These are phyloP conservation scores for Pilobolus umbonatus DNA, from an alignment of 192 early-diverging fungal genomes.

Conservation along the genomic window DNA sequence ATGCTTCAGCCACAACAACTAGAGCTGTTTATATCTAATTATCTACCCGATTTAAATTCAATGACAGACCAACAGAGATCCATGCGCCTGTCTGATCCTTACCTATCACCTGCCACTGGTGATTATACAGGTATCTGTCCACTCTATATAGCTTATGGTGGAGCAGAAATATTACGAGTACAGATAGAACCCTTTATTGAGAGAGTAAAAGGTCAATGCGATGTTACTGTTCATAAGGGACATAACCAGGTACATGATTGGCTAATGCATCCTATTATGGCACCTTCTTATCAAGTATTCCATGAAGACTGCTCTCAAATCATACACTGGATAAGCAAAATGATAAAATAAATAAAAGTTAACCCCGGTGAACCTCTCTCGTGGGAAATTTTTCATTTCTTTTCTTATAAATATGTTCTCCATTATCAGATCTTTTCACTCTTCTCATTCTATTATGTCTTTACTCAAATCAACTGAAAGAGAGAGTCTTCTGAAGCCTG, in stretches of 20 bases:
- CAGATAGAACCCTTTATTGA: slow-evolving; percentile 2
- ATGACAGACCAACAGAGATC: neutral
- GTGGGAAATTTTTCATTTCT: no score
- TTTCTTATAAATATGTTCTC: no score
- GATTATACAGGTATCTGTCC: neutral
- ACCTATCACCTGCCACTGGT: slow-evolving; percentile 9
- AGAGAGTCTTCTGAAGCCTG: slow-evolving; percentile 26
- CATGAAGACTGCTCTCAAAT: no score
- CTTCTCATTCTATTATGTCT: no score
- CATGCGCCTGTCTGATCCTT: neutral
- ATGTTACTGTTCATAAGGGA: neutral
- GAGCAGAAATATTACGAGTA: neutral
- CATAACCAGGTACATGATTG: neutral
- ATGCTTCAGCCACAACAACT: neutral
- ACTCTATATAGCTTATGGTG: slow-evolving; percentile 12
- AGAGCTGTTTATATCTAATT: neutral
- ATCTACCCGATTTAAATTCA: slow-evolving; percentile 4
- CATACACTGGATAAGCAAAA: no score
- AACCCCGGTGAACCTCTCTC: no score
- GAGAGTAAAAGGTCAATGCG: neutral
- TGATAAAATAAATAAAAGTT: no score
- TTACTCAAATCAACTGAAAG: slow-evolving; percentile 42
- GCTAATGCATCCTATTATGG: neutral
- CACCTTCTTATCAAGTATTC: neutral
- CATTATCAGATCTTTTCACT: no score